Percentiles rank a stretch among this genome's conserved stretches.
phyloP scores from a whole-genome alignment of 176 grass and related monocot species.

The Aegilops tauschii region DNA sequence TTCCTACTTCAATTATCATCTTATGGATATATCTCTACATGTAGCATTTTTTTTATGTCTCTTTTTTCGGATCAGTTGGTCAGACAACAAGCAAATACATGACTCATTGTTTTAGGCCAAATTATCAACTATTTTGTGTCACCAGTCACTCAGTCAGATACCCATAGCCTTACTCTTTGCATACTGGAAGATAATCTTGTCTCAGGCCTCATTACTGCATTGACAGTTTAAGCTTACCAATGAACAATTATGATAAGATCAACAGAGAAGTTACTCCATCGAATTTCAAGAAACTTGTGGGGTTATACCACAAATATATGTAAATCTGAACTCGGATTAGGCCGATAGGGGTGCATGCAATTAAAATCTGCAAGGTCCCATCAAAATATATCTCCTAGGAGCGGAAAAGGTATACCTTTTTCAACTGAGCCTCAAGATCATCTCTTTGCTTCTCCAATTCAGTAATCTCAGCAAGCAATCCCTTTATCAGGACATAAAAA shows the following conservation, averaged over 20 bases:
- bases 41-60: neutral
- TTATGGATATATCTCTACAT: neutral
- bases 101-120: conserved; percentile 4
- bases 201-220: neutral
- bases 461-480: conserved; percentile 74
- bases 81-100: neutral
- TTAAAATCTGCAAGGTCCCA: neutral
- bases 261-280: neutral
- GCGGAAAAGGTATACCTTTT: conserved; percentile 61
- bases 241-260: neutral
- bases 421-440: conserved; percentile 83
- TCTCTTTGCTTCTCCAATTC: conserved; percentile 82
- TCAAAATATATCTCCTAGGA: neutral
- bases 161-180: neutral
- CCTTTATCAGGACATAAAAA: conserved; percentile 51
- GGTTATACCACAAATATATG: neutral
- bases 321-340: conserved; percentile 7
- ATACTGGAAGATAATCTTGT: neutral
- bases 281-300: conserved; percentile 22
- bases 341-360: neutral
- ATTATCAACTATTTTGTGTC: conserved; percentile 5
- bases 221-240: conserved; percentile 13
- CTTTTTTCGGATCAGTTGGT: neutral
- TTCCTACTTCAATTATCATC: conserved; percentile 17
- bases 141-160: neutral